Evolutionary conservation across 1,139 yeast species (phyloP).

Genomic region (Candida sp.): DNA sequence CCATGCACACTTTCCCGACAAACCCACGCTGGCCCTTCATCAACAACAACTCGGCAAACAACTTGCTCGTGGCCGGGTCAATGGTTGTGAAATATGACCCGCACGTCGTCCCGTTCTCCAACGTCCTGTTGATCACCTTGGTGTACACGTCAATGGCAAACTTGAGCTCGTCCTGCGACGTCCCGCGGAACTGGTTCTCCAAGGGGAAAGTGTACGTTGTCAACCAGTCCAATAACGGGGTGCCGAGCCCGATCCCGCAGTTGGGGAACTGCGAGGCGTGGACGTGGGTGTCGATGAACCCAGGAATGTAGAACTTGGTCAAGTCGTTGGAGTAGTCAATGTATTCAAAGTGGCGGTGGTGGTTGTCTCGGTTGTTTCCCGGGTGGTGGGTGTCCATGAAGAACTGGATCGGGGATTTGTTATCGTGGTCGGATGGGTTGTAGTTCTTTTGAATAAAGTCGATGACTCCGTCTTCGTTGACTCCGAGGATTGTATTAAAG

Average conservation of each 20-base stretch:
- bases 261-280: slow-evolving; percentile 99
- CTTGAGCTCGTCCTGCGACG: slow-evolving; percentile 37
- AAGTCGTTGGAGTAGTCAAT: slow-evolving; percentile 30
- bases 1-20: slow-evolving; percentile 96
- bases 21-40: slow-evolving; percentile 82
- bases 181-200: slow-evolving; percentile 51
- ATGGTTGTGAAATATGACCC: slow-evolving; percentile 93
- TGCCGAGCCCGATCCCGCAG: slow-evolving; percentile 84
- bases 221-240: slow-evolving; percentile 90
- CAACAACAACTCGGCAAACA: slow-evolving; percentile 75
- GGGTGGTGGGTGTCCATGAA: slow-evolving; percentile 5
- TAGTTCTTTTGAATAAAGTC: slow-evolving; percentile 30
- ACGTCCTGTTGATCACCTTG: slow-evolving; percentile 67
- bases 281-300: slow-evolving; percentile 93
- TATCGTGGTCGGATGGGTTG: slow-evolving; percentile 11
- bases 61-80: slow-evolving; percentile 73
- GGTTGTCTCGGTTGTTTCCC: slow-evolving; percentile 3
- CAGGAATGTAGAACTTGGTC: slow-evolving; percentile 77
- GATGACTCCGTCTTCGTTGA: slow-evolving; percentile 31
- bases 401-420: slow-evolving; percentile 13
- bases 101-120: slow-evolving; percentile 85
- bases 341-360: slow-evolving; percentile 22
- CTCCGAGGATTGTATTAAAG: slow-evolving; percentile 37
- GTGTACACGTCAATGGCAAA: slow-evolving; percentile 66
- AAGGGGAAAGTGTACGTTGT: slow-evolving; percentile 86